A percentile compares a stretch with the other conserved stretches of the same genome.
These are phyloP conservation scores for Backusella morwellensis DNA, from an alignment of 192 early-diverging fungal genomes.

Conservation along the genomic window DNA sequence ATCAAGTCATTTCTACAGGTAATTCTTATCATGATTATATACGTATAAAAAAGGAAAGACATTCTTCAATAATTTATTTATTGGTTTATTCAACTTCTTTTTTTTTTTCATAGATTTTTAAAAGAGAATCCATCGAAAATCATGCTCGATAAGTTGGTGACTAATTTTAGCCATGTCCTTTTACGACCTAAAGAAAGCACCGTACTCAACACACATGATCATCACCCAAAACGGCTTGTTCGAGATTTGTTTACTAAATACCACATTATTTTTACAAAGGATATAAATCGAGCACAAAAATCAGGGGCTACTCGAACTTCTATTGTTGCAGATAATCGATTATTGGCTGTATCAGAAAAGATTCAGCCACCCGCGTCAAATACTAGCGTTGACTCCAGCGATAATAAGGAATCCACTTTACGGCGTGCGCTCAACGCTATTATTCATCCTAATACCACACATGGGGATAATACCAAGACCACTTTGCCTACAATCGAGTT, in stretches of 20 bases:
- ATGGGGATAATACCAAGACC: neutral
- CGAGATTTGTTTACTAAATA: slow-evolving; percentile 44
- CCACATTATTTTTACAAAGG: slow-evolving; percentile 36
- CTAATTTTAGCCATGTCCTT: slow-evolving; percentile 43
- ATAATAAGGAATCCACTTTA: neutral
- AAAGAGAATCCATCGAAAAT: slow-evolving; percentile 22
- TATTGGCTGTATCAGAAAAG: neutral
- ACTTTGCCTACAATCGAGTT: no score
- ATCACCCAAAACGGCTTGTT: slow-evolving; percentile 44
- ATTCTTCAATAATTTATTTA: no score
- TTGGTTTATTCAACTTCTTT: no score
- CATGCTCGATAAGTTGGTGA: slow-evolving; percentile 29
- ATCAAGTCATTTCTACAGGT: slow-evolving; percentile 23
- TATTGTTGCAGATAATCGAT: neutral
- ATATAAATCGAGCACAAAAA: slow-evolving; percentile 12
- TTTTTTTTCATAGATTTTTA: neutral
- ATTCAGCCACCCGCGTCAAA: neutral
- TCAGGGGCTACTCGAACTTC: neutral
- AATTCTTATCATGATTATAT: neutral
- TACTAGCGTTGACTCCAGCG: neutral
- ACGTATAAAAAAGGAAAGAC: neutral
- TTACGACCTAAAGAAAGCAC: slow-evolving; percentile 42
- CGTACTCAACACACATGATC: slow-evolving; percentile 41
- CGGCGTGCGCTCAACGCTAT: neutral
- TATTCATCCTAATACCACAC: neutral